A percentile compares a stretch with the other conserved stretches of the same genome.
phyloP scores from a whole-genome alignment of 306 rosid species.

The Castanea sativa region DNA sequence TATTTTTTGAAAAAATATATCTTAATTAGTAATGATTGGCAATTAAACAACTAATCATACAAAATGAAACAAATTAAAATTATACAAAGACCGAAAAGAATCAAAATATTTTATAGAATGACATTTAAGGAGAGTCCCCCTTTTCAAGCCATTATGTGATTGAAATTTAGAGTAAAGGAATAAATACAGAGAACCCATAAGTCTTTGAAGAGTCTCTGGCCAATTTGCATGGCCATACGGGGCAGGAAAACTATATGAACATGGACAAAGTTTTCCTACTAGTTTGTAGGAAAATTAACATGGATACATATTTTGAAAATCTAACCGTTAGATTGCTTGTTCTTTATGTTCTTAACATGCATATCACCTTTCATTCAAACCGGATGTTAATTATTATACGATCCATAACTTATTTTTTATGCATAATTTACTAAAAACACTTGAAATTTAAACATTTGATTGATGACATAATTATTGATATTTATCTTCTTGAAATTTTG shows the following conservation, averaged over 20 bases:
- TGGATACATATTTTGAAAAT: too few relatives aligned
- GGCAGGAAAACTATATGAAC: slow-evolving; percentile 1
- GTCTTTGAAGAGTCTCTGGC: neutral
- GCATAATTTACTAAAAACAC: too few relatives aligned
- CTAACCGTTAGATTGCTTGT: too few relatives aligned
- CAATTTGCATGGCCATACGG: slow-evolving; percentile 1
- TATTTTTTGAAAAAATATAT: neutral
- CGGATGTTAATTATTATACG: too few relatives aligned
- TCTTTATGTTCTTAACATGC: too few relatives aligned
- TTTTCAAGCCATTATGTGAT: neutral
- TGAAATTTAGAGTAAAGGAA: neutral
- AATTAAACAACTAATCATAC: neutral
- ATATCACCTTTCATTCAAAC: too few relatives aligned
- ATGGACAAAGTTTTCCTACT: neutral
- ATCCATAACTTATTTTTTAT: too few relatives aligned
- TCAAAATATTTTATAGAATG: neutral
- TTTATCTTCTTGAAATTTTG: too few relatives aligned
- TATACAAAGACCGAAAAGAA: neutral
- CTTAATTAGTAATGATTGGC: neutral
- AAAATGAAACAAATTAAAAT: neutral
- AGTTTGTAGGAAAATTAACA: too few relatives aligned
- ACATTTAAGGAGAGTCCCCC: neutral
- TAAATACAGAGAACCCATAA: neutral
- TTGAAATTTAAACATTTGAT: too few relatives aligned
- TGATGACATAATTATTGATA: too few relatives aligned